Evolutionary conservation across 2,329 filamentous ascomycete genomes (phyloP).

Genomic region (Aureobasidium zeae): DNA sequence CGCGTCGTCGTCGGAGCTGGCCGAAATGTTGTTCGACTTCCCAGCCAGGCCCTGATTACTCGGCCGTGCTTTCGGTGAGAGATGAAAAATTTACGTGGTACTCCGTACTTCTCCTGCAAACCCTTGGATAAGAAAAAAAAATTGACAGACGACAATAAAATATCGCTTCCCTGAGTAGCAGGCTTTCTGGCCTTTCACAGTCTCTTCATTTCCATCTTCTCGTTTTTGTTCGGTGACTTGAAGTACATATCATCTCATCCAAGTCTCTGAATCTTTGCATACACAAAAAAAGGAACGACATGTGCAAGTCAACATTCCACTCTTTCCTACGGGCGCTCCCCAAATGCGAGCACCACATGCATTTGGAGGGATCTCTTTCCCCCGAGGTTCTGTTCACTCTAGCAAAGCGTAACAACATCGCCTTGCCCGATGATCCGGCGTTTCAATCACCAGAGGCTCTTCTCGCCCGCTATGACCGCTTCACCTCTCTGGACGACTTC

Average conservation of each 20-base stretch:
- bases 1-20: slow-evolving; percentile 8
- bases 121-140: too few relatives aligned
- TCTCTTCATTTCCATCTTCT: neutral
- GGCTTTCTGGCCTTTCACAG: slow-evolving; percentile 4
- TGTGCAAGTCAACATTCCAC: slow-evolving; percentile 47
- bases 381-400: slow-evolving; percentile 62
- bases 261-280: neutral
- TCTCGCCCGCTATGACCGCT: slow-evolving; percentile 54
- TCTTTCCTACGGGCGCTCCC: slow-evolving; percentile 56
- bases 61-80: slow-evolving; percentile 7
- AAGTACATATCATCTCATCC: neutral
- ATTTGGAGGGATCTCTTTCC: slow-evolving; percentile 66
- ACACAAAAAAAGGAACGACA: slow-evolving; percentile 10
- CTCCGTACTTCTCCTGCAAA: neutral
- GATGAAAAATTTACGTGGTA: slow-evolving; percentile 9
- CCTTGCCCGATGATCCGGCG: slow-evolving; percentile 50
- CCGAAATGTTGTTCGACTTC: slow-evolving; percentile 6
- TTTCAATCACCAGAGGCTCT: slow-evolving; percentile 54
- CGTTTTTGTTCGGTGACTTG: too few relatives aligned
- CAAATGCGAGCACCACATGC: slow-evolving; percentile 75
- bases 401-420: slow-evolving; percentile 55
- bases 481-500: slow-evolving; percentile 67
- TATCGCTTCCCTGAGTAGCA: neutral
- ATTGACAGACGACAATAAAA: slow-evolving; percentile 4
- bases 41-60: slow-evolving; percentile 8